A percentile compares a stretch with the other conserved stretches of the same genome.
phyloP scores from a whole-genome alignment of 257 asterid genomes.

The Leptodermis oblonga region DNA sequence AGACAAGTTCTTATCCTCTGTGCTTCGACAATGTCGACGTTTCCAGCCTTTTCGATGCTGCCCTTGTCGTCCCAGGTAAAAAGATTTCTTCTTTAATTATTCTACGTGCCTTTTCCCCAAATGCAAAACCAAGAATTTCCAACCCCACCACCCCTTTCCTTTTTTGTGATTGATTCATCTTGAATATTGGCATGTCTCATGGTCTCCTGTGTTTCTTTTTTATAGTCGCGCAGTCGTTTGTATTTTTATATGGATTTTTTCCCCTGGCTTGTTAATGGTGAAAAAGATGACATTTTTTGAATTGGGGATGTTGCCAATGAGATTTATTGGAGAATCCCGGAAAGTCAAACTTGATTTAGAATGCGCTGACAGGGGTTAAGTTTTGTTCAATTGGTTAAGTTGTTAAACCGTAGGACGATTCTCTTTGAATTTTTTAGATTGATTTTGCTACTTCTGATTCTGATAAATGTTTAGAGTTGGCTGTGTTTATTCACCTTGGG shows the following conservation, averaged over 20 bases:
- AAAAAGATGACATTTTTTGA: neutral
- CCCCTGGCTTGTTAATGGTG: neutral
- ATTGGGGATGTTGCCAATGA: neutral
- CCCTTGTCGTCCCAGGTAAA: constrained; percentile 4
- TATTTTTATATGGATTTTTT: neutral
- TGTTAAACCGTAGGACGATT: neutral
- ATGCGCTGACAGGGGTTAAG: too few relatives aligned
- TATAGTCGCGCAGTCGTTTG: neutral
- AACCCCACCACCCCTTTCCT: neutral
- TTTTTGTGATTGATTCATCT: neutral
- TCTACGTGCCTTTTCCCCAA: neutral
- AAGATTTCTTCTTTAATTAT: neutral
- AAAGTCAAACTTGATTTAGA: neutral
- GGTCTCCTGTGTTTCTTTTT: neutral
- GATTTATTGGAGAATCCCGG: neutral
- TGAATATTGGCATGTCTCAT: too few relatives aligned
- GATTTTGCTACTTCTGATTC: neutral
- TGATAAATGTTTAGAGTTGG: neutral
- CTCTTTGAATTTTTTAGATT: neutral
- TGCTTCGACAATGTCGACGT: constrained; percentile 5
- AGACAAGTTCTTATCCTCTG: neutral
- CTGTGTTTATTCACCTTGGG: neutral
- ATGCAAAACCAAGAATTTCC: neutral
- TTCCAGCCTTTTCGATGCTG: neutral
- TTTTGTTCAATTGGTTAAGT: neutral